phyloP scores from a whole-genome alignment of 2,329 filamentous ascomycete species.

The Curvularia spicifera region DNA sequence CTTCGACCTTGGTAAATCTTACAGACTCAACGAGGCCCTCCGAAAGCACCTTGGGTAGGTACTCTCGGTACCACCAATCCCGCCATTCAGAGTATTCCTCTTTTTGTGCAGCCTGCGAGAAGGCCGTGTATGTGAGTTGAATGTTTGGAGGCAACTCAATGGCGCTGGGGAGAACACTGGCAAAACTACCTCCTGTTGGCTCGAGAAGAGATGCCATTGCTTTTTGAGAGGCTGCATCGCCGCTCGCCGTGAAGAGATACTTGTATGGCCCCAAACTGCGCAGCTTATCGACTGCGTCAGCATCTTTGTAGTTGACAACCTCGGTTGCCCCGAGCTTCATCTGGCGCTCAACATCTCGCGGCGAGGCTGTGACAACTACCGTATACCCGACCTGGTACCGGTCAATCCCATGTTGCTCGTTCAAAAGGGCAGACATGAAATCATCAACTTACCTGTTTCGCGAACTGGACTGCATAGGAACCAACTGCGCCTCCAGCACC shows the following conservation, averaged over 20 bases:
- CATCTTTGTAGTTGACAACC: constrained; percentile 37
- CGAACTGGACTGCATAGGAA: constrained; percentile 36
- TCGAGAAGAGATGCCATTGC: constrained; percentile 32
- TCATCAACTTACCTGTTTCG: constrained; percentile 27
- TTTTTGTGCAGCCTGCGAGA: constrained; percentile 36
- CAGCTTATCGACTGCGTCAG: constrained; percentile 31
- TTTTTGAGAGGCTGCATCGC: constrained; percentile 34
- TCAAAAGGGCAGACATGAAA: neutral
- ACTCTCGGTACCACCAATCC: constrained; percentile 35
- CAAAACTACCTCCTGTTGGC: constrained; percentile 29
- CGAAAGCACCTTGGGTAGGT: constrained; percentile 33
- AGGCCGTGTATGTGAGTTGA: constrained; percentile 32
- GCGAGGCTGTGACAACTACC: constrained; percentile 35
- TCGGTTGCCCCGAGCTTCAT: constrained; percentile 31
- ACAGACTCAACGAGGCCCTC: constrained; percentile 31
- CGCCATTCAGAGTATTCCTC: constrained; percentile 31
- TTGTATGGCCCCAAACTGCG: constrained; percentile 34
- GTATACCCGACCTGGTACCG: constrained; percentile 32
- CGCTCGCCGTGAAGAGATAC: constrained; percentile 37
- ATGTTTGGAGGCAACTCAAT: constrained; percentile 34
- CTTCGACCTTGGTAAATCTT: constrained; percentile 31
- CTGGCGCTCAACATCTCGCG: constrained; percentile 32
- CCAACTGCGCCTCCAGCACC: constrained; percentile 38
- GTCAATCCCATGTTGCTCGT: neutral
- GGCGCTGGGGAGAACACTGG: constrained; percentile 30